Conservation (phyloP, 768 basidiomycete species). For the Russula ochroleuca region DNA sequence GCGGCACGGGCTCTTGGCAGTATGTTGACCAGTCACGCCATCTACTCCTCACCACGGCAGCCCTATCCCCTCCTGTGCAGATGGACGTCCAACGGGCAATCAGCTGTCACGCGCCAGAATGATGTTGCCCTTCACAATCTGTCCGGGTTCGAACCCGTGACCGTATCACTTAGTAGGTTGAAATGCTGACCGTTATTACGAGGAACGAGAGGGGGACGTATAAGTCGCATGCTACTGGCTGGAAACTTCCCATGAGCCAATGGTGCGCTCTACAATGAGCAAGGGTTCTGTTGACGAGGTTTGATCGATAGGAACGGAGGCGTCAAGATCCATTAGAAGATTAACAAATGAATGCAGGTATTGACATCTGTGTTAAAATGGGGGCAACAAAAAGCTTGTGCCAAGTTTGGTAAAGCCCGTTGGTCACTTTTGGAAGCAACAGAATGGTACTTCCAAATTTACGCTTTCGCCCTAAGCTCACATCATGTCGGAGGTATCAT, state of each 20-base stretch:
- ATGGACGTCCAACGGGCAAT: background rate
- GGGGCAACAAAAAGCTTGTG: too few species aligned
- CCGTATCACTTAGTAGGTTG: background rate
- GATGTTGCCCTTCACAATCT: background rate
- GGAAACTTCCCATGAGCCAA: background rate
- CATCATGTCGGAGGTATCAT: too few species aligned
- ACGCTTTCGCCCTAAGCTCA: background rate
- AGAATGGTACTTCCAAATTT: background rate
- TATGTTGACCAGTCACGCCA: background rate
- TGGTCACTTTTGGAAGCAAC: background rate
- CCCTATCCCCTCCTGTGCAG: background rate
- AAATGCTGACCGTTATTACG: background rate
- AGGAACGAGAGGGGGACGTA: background rate
- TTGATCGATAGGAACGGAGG: background rate
- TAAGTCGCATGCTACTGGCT: background rate
- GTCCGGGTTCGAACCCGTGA: too few species aligned
- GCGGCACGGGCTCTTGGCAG: background rate
- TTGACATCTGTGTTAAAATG: background rate
- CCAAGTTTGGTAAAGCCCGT: background rate
- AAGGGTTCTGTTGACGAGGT: background rate
- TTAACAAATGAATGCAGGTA: background rate
- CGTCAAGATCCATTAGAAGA: background rate
- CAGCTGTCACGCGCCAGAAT: background rate
- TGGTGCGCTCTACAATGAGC: constrained; percentile 3
- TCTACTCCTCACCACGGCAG: background rate